These are phyloP conservation scores for Luzula sylvatica DNA, from an alignment of 176 grass and related monocot genomes.

Conservation along the genomic window DNA sequence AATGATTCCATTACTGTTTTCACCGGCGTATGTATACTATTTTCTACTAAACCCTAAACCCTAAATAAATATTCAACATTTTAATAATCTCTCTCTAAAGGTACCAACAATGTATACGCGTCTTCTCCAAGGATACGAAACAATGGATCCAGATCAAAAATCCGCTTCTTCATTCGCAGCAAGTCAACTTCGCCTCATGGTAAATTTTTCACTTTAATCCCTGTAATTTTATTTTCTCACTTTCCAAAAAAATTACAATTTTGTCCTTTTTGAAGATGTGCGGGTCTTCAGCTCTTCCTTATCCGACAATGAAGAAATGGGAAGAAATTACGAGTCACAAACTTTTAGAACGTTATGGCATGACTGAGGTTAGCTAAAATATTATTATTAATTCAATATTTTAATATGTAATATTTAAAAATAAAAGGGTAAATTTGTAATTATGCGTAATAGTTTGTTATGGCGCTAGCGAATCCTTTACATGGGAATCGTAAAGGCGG, in stretches of 20 bases:
- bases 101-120: constrained; percentile 94
- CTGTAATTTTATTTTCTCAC: too few relatives aligned
- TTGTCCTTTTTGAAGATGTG: constrained; percentile 63
- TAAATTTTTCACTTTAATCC: constrained; percentile 21
- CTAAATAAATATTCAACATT: constrained; percentile 6
- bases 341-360: constrained; percentile 93
- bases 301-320: constrained; percentile 85
- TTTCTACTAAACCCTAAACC: not conserved
- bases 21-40: constrained; percentile 59
- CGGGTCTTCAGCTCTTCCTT: constrained; percentile 94
- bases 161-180: constrained; percentile 56
- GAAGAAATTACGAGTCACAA: constrained; percentile 75
- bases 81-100: constrained; percentile 25
- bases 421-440: not conserved
- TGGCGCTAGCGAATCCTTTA: constrained; percentile 90
- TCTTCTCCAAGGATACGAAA: constrained; percentile 79
- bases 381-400: not conserved
- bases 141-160: constrained; percentile 70
- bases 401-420: not conserved
- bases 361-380: constrained; percentile 78
- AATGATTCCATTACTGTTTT: constrained; percentile 80
- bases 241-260: not conserved
- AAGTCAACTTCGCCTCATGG: constrained; percentile 85
- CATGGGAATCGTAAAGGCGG: constrained; percentile 65
- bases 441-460: constrained; percentile 70